Evolutionary conservation across 1,284 basidiomycete genomes (phyloP).

Genomic region (Tetrapyrgos nigripes): DNA sequence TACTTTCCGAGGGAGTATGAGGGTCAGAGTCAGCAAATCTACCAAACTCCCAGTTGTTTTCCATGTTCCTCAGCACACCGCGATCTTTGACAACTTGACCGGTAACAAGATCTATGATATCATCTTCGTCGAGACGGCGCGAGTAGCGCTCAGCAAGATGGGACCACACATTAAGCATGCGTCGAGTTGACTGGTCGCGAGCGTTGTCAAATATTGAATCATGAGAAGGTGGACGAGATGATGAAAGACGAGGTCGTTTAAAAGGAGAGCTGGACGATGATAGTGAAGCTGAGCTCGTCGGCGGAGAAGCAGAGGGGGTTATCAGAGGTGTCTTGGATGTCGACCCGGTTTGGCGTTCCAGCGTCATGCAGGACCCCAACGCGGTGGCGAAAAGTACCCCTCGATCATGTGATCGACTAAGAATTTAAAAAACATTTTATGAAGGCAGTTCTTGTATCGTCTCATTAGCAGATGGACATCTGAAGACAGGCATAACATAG

Average conservation of each 20-base stretch:
- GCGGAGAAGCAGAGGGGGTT: constrained; percentile 27
- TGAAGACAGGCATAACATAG: neutral
- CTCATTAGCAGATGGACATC: no score
- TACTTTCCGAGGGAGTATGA: constrained; percentile 21
- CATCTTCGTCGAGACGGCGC: constrained; percentile 73
- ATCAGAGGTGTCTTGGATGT: constrained; percentile 10
- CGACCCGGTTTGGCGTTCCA: constrained; percentile 7
- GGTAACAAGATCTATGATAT: constrained; percentile 71
- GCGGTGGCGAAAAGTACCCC: neutral
- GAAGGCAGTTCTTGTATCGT: no score
- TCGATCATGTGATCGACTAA: neutral
- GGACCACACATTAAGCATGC: constrained; percentile 68
- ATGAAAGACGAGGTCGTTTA: constrained; percentile 11
- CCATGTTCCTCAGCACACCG: constrained; percentile 59
- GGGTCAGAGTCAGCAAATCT: constrained; percentile 42
- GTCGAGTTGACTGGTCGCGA: constrained; percentile 58
- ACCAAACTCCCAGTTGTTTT: constrained; percentile 52
- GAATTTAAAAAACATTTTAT: no score
- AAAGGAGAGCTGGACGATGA: constrained; percentile 10
- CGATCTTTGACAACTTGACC: constrained; percentile 68
- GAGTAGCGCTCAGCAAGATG: constrained; percentile 70
- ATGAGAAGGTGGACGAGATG: constrained; percentile 9
- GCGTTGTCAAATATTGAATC: neutral
- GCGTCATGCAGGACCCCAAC: neutral
- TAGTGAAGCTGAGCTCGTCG: constrained; percentile 37